Conservation (phyloP, 2,329 filamentous ascomycete species). For the Pyrenophora seminiperda region DNA sequence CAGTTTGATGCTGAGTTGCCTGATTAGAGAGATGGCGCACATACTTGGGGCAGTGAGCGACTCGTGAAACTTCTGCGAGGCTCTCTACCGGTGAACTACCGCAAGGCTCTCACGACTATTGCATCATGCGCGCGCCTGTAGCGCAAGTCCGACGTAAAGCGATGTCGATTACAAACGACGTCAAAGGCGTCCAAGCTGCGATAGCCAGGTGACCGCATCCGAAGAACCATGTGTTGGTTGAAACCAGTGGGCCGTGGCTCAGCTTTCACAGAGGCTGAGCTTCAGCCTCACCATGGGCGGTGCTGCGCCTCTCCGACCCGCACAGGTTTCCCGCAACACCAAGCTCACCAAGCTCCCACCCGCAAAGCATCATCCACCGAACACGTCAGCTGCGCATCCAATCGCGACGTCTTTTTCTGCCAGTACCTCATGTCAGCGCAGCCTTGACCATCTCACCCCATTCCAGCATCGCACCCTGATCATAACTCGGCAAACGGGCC, state of each 20-base stretch:
- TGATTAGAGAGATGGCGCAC: neutral
- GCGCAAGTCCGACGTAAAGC: too few relatives aligned
- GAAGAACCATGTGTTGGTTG: slow-evolving; percentile 5
- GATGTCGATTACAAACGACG: too few relatives aligned
- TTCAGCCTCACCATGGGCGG: slow-evolving; percentile 8
- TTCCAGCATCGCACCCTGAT: slow-evolving; percentile 1
- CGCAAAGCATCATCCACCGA: slow-evolving; percentile 7
- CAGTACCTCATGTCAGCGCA: slow-evolving; percentile 29
- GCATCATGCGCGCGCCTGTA: too few relatives aligned
- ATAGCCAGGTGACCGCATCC: neutral
- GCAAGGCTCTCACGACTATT: too few relatives aligned
- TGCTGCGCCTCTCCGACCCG: slow-evolving; percentile 18
- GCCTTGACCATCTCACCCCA: slow-evolving; percentile 21
- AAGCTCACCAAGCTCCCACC: slow-evolving; percentile 14
- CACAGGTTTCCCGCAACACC: slow-evolving; percentile 12
- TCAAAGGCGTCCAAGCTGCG: too few relatives aligned
- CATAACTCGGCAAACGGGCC: neutral
- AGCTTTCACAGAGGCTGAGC: neutral
- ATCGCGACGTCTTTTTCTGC: slow-evolving; percentile 35
- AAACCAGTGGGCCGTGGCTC: slow-evolving; percentile 18
- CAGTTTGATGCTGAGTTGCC: too few relatives aligned
- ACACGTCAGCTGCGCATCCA: slow-evolving; percentile 23
- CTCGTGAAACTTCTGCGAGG: too few relatives aligned
- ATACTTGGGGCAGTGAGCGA: too few relatives aligned
- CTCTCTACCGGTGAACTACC: too few relatives aligned